phyloP scores from a whole-genome alignment of 108 stramenopile species.

The Chaetoceros muelleri region DNA sequence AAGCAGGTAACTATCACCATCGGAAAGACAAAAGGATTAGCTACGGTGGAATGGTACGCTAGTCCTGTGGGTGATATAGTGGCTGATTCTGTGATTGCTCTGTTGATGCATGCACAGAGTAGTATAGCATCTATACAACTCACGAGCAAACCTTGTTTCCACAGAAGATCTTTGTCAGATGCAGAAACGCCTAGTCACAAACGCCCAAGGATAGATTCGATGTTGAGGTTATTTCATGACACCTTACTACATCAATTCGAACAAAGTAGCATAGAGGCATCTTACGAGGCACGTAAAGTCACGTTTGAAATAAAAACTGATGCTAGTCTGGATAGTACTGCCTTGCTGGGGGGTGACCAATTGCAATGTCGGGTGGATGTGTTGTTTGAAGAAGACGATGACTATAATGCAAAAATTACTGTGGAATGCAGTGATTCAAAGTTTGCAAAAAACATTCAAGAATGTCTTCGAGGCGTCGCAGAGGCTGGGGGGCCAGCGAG shows the following conservation, averaged over 20 bases:
- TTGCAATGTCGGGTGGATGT: conserved; percentile 55
- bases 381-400: conserved; percentile 36
- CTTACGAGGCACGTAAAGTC: conserved; percentile 58
- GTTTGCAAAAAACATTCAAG: conserved; percentile 58
- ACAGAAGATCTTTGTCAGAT: conserved; percentile 23
- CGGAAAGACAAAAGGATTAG: conserved; percentile 50
- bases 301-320: conserved; percentile 71
- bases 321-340: conserved; percentile 20
- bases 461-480: conserved; percentile 49
- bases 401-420: conserved; percentile 47
- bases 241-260: conserved; percentile 68
- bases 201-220: conserved; percentile 30
- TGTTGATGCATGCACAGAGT: conserved; percentile 86
- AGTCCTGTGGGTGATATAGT: conserved; percentile 86
- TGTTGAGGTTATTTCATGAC: conserved; percentile 38
- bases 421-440: conserved; percentile 71
- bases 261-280: conserved; percentile 43
- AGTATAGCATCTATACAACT: conserved; percentile 81
- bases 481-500: conserved; percentile 28
- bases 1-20: conserved; percentile 50
- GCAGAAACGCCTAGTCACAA: conserved; percentile 20
- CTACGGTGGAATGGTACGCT: conserved; percentile 81
- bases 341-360: conserved; percentile 20
- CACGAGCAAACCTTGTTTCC: conserved; percentile 75
- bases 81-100: conserved; percentile 85